Evolutionary conservation across 495 filamentous ascomycete species (phyloP).

Genomic region (Tuber magnatum): DNA sequence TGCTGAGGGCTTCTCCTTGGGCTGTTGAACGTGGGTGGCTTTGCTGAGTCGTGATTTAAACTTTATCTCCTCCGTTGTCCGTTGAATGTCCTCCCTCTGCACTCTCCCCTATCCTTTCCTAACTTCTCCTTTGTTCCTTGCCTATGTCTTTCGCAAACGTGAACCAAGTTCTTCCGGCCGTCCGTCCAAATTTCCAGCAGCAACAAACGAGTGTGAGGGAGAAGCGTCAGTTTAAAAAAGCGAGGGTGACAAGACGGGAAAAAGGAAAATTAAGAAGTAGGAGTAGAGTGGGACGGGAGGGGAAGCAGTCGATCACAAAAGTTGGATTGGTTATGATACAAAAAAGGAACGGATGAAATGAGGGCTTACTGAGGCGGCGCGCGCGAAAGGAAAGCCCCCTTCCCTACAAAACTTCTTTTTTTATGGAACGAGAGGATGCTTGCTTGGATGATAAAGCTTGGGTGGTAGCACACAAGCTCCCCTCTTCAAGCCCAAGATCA

Average conservation of each 20-base stretch:
- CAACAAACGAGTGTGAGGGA: not conserved
- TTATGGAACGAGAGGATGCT: not conserved
- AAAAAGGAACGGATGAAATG: constrained; percentile 2
- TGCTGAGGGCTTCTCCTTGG: not conserved
- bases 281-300: not conserved
- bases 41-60: not conserved
- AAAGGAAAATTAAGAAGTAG: not conserved
- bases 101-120: not conserved
- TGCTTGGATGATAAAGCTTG: not conserved
- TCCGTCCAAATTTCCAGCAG: not conserved
- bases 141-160: not conserved
- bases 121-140: not conserved
- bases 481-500: not conserved
- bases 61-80: not conserved
- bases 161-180: not conserved
- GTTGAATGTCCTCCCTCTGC: not conserved
- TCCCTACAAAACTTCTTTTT: not conserved
- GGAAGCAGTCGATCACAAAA: constrained; percentile 1
- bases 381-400: not conserved
- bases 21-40: not conserved
- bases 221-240: not conserved
- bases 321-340: not conserved
- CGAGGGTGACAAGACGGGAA: not conserved
- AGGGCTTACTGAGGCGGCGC: not conserved
- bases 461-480: not conserved